Base-by-base conservation (phyloP, 2,329 filamentous ascomycete species). In the Ophioceras dolichostomum region DNA sequence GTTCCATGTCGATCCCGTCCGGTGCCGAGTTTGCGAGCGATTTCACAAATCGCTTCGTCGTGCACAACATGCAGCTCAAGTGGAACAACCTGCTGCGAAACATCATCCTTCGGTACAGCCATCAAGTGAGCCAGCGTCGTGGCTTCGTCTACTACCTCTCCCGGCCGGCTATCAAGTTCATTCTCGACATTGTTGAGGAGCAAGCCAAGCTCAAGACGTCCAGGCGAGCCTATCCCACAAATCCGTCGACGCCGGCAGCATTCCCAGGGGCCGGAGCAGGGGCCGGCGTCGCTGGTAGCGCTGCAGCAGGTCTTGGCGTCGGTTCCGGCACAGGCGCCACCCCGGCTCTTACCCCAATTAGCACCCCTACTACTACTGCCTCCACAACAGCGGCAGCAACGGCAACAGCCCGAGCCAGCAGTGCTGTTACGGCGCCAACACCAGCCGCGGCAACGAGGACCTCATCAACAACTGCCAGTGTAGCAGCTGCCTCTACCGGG, bases 141-240 rank as follows among this genome's bases (percentile, higher is more conserved):
- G 93, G 91, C 37, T 96, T 98, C 53, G 80, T 98, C 21, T 98
- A 98, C 62, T 98, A 98, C 59, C 81, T 96, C 62, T 96, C 93
- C 10, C 77, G 89, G 33, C 79, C 87, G 44, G 93, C 91, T 4
- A 84, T 98, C 52, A 98, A 96, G 52, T 98, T 98, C 55, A 96
- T 98, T 40, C 67, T 96, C 9, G 91, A 98, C 56, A 94, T 98
- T 47, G 84, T 98, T 3, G 88, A 96, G 39, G 91, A 98, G 54
- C 88, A 95, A 56, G 75, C 76, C 46, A 91, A 83, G 55, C 74
- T 76, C 16, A 83, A 83, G 51, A 52, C 57, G 21, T 53, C 49
- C 24, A 56, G 51, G 37, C 42, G 53, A 5, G 37, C 44, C 24
- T 53, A 50, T 21, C 45, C 37, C 13, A 37, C 35, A 10, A 37